Base-by-base conservation (phyloP, 192 early-diverging fungal genomes). In the Umbelopsis vinacea region DNA sequence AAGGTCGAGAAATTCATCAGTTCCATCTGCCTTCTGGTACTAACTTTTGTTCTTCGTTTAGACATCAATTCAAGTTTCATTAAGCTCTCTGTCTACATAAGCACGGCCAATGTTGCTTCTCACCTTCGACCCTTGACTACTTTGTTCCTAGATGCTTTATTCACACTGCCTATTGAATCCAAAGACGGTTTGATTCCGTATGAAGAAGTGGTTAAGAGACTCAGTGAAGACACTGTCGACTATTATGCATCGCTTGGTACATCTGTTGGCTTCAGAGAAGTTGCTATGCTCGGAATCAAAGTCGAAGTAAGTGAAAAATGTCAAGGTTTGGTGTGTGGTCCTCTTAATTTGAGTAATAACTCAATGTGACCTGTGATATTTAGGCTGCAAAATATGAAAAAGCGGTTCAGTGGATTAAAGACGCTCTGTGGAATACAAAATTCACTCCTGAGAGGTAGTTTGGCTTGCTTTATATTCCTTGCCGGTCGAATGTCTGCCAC, bases 21-120 rank as follows among this genome's bases (percentile, higher is more conserved):
- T 43, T 17, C 22, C 12, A 52, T 48, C 57, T 47, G 68, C 6
- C 17, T 52, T n/a, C n/a, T 43, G 52, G 72, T 53, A 29, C 40
- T 43, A 43, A 43, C 5, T 53, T 21, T 66, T 43, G 15, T 46
- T 68, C 8, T 46, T 40, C 40, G 10, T 22, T 52, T 26, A 73
- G 85, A 87, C 69, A 82, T 87, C 63, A 81, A 85, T 14, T 89
- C 88, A 0, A 70, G 79, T 35, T 89, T 89, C 68, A 66, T 86
- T 22, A 81, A 83, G 23, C n/a, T 85, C 4, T 79, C 81, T 7
- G 69, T 87, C 21, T 82, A 78, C 48, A 76, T 89, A 48, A 78
- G 73, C 24, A 81, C 84, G 3, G 73, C 83, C 1, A 71, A 74
- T 2, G 67, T 89, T 43, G 85, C 85, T 17, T 53, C 79, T 23